These are phyloP conservation scores for Lichina pygmaea DNA, from an alignment of 495 filamentous ascomycete species.

Conservation along the genomic window DNA sequence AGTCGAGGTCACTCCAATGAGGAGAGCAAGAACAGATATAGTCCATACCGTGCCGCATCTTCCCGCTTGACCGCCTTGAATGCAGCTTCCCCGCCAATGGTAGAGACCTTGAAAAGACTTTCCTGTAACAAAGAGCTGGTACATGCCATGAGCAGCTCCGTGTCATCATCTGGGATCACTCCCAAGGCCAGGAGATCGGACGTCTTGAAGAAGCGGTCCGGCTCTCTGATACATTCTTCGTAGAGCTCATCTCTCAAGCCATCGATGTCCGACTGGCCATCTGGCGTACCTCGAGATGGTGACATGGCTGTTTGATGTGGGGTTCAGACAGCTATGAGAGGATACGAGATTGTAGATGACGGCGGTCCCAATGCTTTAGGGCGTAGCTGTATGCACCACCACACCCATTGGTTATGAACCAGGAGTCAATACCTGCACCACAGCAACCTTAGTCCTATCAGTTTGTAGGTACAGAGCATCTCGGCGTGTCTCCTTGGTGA, in stretches of 20 bases:
- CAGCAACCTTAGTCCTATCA: too few relatives aligned
- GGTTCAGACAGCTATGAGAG: too few relatives aligned
- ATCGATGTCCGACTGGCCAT: too few relatives aligned
- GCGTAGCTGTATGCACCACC: too few relatives aligned
- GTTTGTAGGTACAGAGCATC: too few relatives aligned
- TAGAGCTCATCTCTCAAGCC: conserved; percentile 4
- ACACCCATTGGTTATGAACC: too few relatives aligned
- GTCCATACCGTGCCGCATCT: conserved; percentile 1
- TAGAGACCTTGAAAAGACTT: conserved; percentile 1
- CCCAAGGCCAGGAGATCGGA: conserved; percentile 2
- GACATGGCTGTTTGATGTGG: too few relatives aligned
- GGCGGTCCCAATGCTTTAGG: too few relatives aligned
- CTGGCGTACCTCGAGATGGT: too few relatives aligned
- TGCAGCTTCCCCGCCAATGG: not conserved
- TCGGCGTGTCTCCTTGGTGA: too few relatives aligned
- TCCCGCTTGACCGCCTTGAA: conserved; percentile 3
- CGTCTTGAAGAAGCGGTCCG: conserved; percentile 8
- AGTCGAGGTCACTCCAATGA: not conserved
- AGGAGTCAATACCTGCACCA: too few relatives aligned
- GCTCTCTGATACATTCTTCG: conserved; percentile 11
- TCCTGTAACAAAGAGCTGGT: conserved; percentile 1
- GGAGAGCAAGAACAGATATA: not conserved
- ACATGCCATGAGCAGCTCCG: not conserved
- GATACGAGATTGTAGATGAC: too few relatives aligned
- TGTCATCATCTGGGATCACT: conserved; percentile 1